Conservation (phyloP, 2,329 filamentous ascomycete species). For the Dendrostoma leiphaemia region DNA sequence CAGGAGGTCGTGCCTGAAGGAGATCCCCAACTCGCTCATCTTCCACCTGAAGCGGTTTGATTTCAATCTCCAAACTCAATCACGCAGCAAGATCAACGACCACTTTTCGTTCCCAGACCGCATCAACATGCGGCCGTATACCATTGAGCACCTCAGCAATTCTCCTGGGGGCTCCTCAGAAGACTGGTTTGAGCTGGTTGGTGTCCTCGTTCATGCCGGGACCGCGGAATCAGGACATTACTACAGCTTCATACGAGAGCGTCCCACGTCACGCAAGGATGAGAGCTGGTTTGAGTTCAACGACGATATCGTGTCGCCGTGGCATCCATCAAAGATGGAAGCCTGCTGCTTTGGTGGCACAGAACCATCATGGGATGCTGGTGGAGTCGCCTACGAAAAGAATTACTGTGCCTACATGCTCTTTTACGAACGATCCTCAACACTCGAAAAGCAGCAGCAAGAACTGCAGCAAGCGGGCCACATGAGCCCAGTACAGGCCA, state of each 20-base stretch:
- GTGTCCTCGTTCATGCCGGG: conserved; percentile 88
- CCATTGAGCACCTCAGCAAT: conserved; percentile 76
- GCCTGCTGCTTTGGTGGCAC: conserved; percentile 76
- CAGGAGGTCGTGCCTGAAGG: conserved; percentile 86
- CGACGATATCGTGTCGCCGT: conserved; percentile 75
- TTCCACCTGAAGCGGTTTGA: conserved; percentile 91
- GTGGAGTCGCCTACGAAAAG: conserved; percentile 58
- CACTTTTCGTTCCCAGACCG: conserved; percentile 81
- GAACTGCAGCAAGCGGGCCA: conserved; percentile 36
- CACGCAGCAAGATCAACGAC: conserved; percentile 92
- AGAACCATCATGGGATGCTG: conserved; percentile 47
- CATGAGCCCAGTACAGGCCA: conserved; percentile 42
- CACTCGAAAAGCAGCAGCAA: conserved; percentile 54
- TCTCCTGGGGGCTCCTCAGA: conserved; percentile 52
- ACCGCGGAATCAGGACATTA: conserved; percentile 95
- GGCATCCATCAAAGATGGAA: conserved; percentile 72
- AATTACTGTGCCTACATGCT: conserved; percentile 94
- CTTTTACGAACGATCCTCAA: conserved; percentile 83
- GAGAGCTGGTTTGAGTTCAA: conserved; percentile 88
- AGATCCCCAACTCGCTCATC: conserved; percentile 90
- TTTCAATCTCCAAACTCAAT: conserved; percentile 73
- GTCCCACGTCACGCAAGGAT: conserved; percentile 51
- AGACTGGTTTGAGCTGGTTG: conserved; percentile 91
- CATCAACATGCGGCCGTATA: conserved; percentile 88
- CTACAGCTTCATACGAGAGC: conserved; percentile 90